Percentiles rank a stretch among this genome's conserved stretches.
These are phyloP conservation scores for Sporothrix curviconia DNA, from an alignment of 2,329 filamentous ascomycete genomes.

Conservation along the genomic window DNA sequence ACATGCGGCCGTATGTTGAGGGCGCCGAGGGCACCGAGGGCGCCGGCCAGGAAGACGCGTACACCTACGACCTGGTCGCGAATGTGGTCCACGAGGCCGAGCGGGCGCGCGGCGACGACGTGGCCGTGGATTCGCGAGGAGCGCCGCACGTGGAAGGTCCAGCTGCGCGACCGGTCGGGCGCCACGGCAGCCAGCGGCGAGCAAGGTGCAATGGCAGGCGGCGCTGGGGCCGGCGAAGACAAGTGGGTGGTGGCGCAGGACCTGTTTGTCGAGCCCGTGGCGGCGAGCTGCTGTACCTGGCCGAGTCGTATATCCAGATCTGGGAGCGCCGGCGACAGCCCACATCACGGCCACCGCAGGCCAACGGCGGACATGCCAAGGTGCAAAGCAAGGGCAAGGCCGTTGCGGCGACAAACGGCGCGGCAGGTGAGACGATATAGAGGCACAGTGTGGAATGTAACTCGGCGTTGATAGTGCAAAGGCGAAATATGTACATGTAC, in stretches of 20 bases:
- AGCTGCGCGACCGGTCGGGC: slow-evolving; percentile 69
- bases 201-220: neutral
- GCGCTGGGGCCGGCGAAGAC: slow-evolving; percentile 1
- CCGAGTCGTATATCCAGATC: slow-evolving; percentile 91
- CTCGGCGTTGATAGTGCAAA: no score
- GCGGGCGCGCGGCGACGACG: slow-evolving; percentile 63
- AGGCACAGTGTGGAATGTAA: neutral
- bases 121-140: slow-evolving; percentile 76
- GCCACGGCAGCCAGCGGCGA: slow-evolving; percentile 37
- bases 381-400: slow-evolving; percentile 32
- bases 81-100: slow-evolving; percentile 89
- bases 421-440: neutral
- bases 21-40: slow-evolving; percentile 71
- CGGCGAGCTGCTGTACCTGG: slow-evolving; percentile 86
- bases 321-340: slow-evolving; percentile 71
- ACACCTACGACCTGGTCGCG: slow-evolving; percentile 91
- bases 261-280: slow-evolving; percentile 82
- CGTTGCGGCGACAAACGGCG: neutral
- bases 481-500: no score
- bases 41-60: slow-evolving; percentile 91
- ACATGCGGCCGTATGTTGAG: slow-evolving; percentile 87
- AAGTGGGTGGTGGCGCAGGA: slow-evolving; percentile 95
- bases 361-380: slow-evolving; percentile 20
- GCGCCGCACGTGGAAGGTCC: slow-evolving; percentile 86
- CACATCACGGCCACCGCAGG: no score